phyloP scores from a whole-genome alignment of 1,139 yeast species.

The Protomyces pachydermus region DNA sequence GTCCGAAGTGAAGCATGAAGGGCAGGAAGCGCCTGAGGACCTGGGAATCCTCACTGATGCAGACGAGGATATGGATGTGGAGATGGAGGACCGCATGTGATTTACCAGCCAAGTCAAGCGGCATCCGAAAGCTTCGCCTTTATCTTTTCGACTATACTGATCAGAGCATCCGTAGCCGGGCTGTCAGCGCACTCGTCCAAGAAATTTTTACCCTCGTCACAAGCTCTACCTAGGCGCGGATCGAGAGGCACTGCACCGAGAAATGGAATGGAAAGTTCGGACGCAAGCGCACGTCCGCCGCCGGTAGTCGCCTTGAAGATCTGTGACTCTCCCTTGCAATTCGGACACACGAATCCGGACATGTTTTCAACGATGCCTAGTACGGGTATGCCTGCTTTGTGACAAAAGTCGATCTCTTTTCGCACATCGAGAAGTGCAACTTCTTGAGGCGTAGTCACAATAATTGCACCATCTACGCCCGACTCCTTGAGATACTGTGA shows the following conservation, averaged over 20 bases:
- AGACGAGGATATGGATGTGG: constrained; percentile 38
- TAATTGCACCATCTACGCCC: constrained; percentile 91
- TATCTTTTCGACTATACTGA: constrained; percentile 65
- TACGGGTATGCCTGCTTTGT: constrained; percentile 78
- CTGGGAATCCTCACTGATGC: constrained; percentile 36
- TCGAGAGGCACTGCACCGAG: constrained; percentile 92
- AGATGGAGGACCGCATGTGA: constrained; percentile 36
- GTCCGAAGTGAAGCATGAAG: constrained; percentile 31
- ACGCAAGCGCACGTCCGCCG: constrained; percentile 80
- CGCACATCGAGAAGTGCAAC: constrained; percentile 92
- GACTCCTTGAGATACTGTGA: constrained; percentile 81
- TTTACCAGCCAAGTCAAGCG: background rate
- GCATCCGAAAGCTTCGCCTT: background rate
- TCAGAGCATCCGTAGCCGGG: constrained; percentile 83
- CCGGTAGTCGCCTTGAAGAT: constrained; percentile 94
- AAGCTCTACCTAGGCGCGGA: constrained; percentile 84
- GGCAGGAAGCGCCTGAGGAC: constrained; percentile 27
- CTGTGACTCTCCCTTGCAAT: constrained; percentile 81
- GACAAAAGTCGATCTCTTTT: constrained; percentile 91
- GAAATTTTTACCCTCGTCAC: constrained; percentile 86
- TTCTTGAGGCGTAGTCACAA: constrained; percentile 97
- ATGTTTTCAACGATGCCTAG: constrained; percentile 93
- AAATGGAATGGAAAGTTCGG: constrained; percentile 69
- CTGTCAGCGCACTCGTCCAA: constrained; percentile 81
- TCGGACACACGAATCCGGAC: constrained; percentile 98